phyloP scores from a whole-genome alignment of 2,329 filamentous ascomycete species.

The Pseudocercospora eumusae region DNA sequence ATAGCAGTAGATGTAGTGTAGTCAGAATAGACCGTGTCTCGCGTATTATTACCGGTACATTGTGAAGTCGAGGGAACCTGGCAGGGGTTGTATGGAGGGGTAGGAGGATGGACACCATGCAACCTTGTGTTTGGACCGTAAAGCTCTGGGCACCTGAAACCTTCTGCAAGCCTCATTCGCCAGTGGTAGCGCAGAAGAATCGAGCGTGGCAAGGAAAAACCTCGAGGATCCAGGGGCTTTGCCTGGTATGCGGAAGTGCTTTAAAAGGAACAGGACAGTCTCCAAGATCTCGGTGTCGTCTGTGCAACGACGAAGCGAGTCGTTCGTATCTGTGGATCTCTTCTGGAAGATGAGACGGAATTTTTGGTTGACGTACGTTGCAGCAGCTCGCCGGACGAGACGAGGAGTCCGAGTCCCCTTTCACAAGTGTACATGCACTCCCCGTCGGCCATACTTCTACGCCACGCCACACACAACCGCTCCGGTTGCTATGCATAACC shows the following conservation, averaged over 20 bases:
- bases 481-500: conserved; percentile 6
- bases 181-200: conserved; percentile 6
- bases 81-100: conserved; percentile 4
- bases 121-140: conserved; percentile 15
- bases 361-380: not conserved
- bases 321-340: not conserved
- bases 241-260: not conserved
- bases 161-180: conserved; percentile 16
- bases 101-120: conserved; percentile 1
- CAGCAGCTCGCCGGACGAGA: not conserved
- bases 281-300: conserved; percentile 5
- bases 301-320: not conserved
- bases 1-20: not conserved
- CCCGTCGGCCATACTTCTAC: not conserved
- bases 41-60: conserved; percentile 12
- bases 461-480: too few relatives aligned
- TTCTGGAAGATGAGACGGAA: not conserved
- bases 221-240: not conserved
- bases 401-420: not conserved
- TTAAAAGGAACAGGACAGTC: not conserved
- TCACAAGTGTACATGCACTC: conserved; percentile 1
- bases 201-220: conserved; percentile 17
- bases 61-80: conserved; percentile 16
- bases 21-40: conserved; percentile 5
- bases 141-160: conserved; percentile 9